These are phyloP conservation scores for Isatis lusitanica DNA, from an alignment of 441 rosid genomes.

Conservation along the genomic window DNA sequence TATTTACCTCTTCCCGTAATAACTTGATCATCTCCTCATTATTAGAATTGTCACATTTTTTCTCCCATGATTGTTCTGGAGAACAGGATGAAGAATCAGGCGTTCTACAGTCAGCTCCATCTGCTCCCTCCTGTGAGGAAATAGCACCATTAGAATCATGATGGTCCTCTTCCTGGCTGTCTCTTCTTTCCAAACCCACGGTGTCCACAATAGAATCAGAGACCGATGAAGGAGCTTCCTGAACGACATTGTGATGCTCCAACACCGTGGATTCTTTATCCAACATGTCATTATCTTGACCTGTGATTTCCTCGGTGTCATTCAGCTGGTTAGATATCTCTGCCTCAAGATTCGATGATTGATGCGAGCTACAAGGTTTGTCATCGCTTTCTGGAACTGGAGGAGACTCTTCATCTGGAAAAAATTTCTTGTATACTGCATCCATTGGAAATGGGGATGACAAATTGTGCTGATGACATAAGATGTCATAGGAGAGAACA, in stretches of 20 bases:
- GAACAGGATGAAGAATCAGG: slow-evolving; percentile 27
- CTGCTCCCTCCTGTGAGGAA: slow-evolving; percentile 40
- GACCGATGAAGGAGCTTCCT: slow-evolving; percentile 33
- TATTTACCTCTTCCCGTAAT: slow-evolving; percentile 67
- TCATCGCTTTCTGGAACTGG: slow-evolving; percentile 21
- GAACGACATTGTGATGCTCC: slow-evolving; percentile 33
- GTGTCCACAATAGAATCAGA: slow-evolving; percentile 29
- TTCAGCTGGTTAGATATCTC: slow-evolving; percentile 32
- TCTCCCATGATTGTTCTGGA: slow-evolving; percentile 36
- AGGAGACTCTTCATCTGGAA: slow-evolving; percentile 44
- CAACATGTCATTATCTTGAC: slow-evolving; percentile 35
- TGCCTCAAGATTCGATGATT: slow-evolving; percentile 36
- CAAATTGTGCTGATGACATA: slow-evolving; percentile 91
- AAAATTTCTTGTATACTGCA: slow-evolving; percentile 56
- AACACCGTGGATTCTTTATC: slow-evolving; percentile 34
- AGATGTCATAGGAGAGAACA: slow-evolving; percentile 92
- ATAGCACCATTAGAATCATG: slow-evolving; percentile 30
- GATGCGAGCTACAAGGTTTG: slow-evolving; percentile 35
- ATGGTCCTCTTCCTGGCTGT: slow-evolving; percentile 36
- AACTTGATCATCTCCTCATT: slow-evolving; percentile 46
- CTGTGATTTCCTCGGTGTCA: slow-evolving; percentile 35
- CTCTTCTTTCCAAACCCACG: slow-evolving; percentile 36
- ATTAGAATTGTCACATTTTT: slow-evolving; percentile 33
- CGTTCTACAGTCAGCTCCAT: slow-evolving; percentile 39
- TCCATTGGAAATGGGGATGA: slow-evolving; percentile 91